Evolutionary conservation across 2,329 filamentous ascomycete genomes (phyloP).

Genomic region (Orbilia javanica): DNA sequence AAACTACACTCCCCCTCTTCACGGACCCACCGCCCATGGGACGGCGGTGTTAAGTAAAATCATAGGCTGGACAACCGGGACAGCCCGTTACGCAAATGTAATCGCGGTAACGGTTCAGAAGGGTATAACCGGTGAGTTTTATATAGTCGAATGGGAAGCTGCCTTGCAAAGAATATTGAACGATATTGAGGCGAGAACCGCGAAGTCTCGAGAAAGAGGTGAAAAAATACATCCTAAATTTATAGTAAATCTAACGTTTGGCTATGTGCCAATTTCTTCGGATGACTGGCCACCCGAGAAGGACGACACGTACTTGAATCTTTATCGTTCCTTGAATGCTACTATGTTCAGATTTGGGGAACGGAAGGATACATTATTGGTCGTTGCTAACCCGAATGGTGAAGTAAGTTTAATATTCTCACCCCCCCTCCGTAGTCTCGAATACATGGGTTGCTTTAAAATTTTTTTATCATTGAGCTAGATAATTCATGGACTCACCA

Average conservation of each 20-base stretch:
- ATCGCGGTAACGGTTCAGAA: slow-evolving; percentile 7
- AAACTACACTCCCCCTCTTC: background rate
- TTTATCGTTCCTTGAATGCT: background rate
- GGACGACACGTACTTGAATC: too few relatives aligned
- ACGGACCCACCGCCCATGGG: background rate
- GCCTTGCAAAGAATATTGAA: background rate
- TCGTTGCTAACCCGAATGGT: too few relatives aligned
- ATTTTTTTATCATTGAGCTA: too few relatives aligned
- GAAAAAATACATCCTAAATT: background rate
- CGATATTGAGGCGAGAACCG: background rate
- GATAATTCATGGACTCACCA: too few relatives aligned
- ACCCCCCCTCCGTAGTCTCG: too few relatives aligned
- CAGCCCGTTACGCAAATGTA: background rate
- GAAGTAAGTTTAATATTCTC: too few relatives aligned
- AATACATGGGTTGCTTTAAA: too few relatives aligned
- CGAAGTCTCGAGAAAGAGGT: background rate
- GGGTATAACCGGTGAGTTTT: background rate
- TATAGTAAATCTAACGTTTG: background rate
- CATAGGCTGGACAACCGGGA: background rate
- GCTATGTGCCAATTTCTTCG: too few relatives aligned
- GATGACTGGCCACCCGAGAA: too few relatives aligned
- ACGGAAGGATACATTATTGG: too few relatives aligned
- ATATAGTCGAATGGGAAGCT: background rate
- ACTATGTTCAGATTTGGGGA: too few relatives aligned
- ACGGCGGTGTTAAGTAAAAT: slow-evolving; percentile 5